A percentile compares a stretch with the other conserved stretches of the same genome.
Conservation (phyloP, 768 basidiomycete species). For the Lyophyllum atratum region DNA sequence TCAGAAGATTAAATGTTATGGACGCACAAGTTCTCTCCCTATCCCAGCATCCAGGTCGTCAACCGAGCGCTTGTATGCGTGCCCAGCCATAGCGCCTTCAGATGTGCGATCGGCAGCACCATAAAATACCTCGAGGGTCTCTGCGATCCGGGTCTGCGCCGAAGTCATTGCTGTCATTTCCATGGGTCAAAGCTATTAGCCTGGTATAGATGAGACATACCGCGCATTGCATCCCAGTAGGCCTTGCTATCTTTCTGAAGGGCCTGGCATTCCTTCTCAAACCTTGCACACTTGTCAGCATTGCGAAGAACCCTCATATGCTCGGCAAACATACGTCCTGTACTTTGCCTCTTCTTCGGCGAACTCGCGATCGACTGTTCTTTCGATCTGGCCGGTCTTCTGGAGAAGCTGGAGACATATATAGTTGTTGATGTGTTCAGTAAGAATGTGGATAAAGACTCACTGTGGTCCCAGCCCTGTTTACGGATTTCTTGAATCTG, state of each 20-base stretch:
- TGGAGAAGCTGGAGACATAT: conserved; percentile 77
- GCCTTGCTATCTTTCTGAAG: conserved; percentile 95
- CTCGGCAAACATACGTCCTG: conserved; percentile 63
- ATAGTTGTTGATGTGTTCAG: conserved; percentile 15
- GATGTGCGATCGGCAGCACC: conserved; percentile 79
- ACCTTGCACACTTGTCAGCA: conserved; percentile 48
- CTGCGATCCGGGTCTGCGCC: conserved; percentile 90
- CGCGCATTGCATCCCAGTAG: conserved; percentile 93
- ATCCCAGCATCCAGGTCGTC: conserved; percentile 91
- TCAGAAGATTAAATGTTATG: not conserved
- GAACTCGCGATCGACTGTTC: conserved; percentile 94
- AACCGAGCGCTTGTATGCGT: conserved; percentile 93
- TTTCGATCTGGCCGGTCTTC: conserved; percentile 97
- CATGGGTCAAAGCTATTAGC: not conserved
- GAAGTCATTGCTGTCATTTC: conserved; percentile 80
- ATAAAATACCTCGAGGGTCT: conserved; percentile 94
- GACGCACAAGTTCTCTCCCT: conserved; percentile 76
- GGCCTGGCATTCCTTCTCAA: conserved; percentile 93
- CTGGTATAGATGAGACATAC: conserved; percentile 41
- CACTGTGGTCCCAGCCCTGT: conserved; percentile 89
- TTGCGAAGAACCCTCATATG: not conserved
- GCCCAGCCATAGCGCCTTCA: conserved; percentile 95
- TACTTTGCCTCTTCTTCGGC: conserved; percentile 90
- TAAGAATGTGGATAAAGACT: conserved; percentile 25
- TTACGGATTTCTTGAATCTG: conserved; percentile 93